phyloP scores from a whole-genome alignment of 257 asterid species.

The Plantago ovata region DNA sequence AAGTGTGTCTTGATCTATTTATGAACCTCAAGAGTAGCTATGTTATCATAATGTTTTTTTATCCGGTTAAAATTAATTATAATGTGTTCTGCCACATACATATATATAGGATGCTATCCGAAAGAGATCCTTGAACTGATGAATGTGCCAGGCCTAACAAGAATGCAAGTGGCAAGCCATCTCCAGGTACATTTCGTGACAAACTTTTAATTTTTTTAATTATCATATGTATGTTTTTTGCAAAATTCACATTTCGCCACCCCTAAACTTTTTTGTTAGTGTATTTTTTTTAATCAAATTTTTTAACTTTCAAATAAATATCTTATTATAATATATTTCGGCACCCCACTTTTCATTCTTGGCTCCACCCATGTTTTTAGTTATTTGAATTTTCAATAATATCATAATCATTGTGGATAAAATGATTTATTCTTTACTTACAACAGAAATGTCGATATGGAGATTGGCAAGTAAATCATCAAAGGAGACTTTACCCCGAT shows the following conservation, averaged over 20 bases:
- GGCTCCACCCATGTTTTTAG: too few relatives aligned
- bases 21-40: neutral
- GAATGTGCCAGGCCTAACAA: conserved; percentile 36
- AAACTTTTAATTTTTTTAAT: too few relatives aligned
- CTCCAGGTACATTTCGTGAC: conserved; percentile 36
- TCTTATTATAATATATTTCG: too few relatives aligned
- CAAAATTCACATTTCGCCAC: too few relatives aligned
- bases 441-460: conserved; percentile 28
- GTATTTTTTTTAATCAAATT: too few relatives aligned
- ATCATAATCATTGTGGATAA: neutral
- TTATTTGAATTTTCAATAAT: neutral
- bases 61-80: neutral
- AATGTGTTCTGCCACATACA: neutral
- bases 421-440: too few relatives aligned
- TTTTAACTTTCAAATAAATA: too few relatives aligned
- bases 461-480: conserved; percentile 14
- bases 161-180: conserved; percentile 42
- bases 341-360: too few relatives aligned
- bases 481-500: neutral
- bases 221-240: too few relatives aligned
- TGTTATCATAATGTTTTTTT: neutral
- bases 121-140: conserved; percentile 29
- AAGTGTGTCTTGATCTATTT: neutral
- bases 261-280: too few relatives aligned
- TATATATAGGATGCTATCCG: conserved; percentile 25